phyloP scores from a whole-genome alignment of 768 basidiomycete genomes.

The Kwoniella dejecticola region DNA sequence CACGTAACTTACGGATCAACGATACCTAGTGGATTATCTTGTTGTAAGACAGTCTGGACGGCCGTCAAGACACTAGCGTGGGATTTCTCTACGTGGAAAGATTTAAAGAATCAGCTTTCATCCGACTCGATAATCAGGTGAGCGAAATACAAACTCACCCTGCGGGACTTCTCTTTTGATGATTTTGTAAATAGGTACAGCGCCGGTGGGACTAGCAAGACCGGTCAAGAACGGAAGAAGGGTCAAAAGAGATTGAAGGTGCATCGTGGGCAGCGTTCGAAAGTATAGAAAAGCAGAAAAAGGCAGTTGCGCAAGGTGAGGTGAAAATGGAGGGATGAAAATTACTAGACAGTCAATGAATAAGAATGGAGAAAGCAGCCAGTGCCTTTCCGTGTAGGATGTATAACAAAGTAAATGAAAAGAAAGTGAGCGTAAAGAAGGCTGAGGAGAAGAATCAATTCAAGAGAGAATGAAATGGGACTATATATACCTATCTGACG shows the following conservation, averaged over 20 bases:
- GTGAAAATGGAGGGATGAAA: too few relatives aligned
- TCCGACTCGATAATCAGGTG: not conserved
- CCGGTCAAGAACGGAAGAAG: conserved; percentile 51
- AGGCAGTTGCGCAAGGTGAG: not conserved
- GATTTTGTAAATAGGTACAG: conserved; percentile 55
- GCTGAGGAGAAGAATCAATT: not conserved
- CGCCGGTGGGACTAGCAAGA: conserved; percentile 55
- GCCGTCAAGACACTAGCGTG: conserved; percentile 65
- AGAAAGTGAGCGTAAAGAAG: conserved; percentile 7
- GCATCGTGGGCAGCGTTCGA: not conserved
- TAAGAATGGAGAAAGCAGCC: not conserved
- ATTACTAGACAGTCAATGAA: too few relatives aligned
- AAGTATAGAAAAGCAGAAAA: not conserved
- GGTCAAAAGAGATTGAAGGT: conserved; percentile 16
- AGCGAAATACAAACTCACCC: conserved; percentile 56
- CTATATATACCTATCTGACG: too few relatives aligned
- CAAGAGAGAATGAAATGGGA: not conserved
- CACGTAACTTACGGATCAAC: conserved; percentile 58
- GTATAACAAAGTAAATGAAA: not conserved
- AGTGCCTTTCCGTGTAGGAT: not conserved
- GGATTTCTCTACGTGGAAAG: conserved; percentile 62
- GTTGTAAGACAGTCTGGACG: conserved; percentile 60
- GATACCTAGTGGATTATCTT: conserved; percentile 66
- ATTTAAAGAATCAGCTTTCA: not conserved
- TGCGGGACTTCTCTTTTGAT: conserved; percentile 67